Conservation (phyloP, 306 rosid genomes). For the Cucurbita argyrosperma region DNA sequence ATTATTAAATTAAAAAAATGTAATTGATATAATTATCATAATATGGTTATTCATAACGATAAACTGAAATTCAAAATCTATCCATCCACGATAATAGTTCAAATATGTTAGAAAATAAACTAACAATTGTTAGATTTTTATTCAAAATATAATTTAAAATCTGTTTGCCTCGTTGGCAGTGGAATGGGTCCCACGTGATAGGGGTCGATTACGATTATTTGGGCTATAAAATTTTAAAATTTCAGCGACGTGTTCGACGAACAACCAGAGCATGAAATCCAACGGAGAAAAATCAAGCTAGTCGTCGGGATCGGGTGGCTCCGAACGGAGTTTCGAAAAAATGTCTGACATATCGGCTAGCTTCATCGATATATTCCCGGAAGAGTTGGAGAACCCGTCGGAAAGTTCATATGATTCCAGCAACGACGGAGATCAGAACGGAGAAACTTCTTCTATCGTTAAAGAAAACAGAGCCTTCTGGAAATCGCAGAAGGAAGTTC, state of each 20-base stretch:
- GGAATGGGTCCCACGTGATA: not conserved
- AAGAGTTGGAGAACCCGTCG: conserved; percentile 17
- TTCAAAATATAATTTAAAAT: not conserved
- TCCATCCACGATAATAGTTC: not conserved
- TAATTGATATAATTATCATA: too few species aligned
- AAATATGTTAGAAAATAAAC: not conserved
- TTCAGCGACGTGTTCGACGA: not conserved
- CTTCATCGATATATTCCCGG: conserved; percentile 37
- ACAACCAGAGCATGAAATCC: conserved; percentile 5
- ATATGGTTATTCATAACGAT: not conserved
- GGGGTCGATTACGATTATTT: not conserved
- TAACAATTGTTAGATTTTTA: not conserved
- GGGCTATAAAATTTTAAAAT: not conserved
- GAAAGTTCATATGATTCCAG: conserved; percentile 27
- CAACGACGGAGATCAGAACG: not conserved
- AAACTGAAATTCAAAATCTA: not conserved
- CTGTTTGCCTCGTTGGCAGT: not conserved
- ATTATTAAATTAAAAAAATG: too few species aligned
- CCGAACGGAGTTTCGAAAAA: conserved; percentile 9
- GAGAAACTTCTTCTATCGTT: not conserved
- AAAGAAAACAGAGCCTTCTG: conserved; percentile 42
- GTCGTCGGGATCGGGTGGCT: conserved; percentile 10
- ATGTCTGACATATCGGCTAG: conserved; percentile 6
- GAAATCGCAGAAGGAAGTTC: conserved; percentile 44
- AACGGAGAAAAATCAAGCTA: not conserved